Evolutionary conservation across 1,284 basidiomycete species (phyloP).

Genomic region (Athelia sp.): DNA sequence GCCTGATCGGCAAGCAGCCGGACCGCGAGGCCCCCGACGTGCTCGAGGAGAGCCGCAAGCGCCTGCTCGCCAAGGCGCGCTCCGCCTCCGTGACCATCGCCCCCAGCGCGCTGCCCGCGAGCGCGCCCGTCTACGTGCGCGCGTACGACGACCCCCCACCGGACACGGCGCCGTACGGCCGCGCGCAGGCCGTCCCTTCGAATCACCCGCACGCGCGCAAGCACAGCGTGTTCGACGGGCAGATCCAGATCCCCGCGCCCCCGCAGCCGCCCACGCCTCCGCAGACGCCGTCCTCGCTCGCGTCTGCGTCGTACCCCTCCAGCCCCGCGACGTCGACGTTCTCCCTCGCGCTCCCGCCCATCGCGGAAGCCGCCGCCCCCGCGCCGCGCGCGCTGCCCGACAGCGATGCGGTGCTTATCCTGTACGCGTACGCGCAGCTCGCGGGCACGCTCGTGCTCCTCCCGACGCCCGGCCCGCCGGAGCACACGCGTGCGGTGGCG

Average conservation of each 20-base stretch:
- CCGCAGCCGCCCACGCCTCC: slow-evolving; percentile 31
- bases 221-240: slow-evolving; percentile 57
- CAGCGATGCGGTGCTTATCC: slow-evolving; percentile 61
- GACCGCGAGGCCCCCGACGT: slow-evolving; percentile 35
- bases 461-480: slow-evolving; percentile 23
- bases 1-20: slow-evolving; percentile 34
- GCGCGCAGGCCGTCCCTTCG: slow-evolving; percentile 43
- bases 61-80: slow-evolving; percentile 43
- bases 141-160: slow-evolving; percentile 31
- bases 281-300: slow-evolving; percentile 22
- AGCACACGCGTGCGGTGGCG: slow-evolving; percentile 32
- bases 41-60: slow-evolving; percentile 43
- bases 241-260: slow-evolving; percentile 33
- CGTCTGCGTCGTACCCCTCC: slow-evolving; percentile 43
- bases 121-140: slow-evolving; percentile 20
- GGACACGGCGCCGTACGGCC: slow-evolving; percentile 35
- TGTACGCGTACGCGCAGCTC: slow-evolving; percentile 85
- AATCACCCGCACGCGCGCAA: slow-evolving; percentile 78
- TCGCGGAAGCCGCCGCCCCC: slow-evolving; percentile 18
- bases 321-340: slow-evolving; percentile 23
- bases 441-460: slow-evolving; percentile 54
- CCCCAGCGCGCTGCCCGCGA: slow-evolving; percentile 30
- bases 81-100: slow-evolving; percentile 53
- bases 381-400: slow-evolving; percentile 36
- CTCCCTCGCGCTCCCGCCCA: slow-evolving; percentile 13